Evolutionary conservation across 805 yeast species (phyloP), one percentile per base, ranked within the genome.

Genomic region (Wickerhamomyces chaumierensis): DNA sequence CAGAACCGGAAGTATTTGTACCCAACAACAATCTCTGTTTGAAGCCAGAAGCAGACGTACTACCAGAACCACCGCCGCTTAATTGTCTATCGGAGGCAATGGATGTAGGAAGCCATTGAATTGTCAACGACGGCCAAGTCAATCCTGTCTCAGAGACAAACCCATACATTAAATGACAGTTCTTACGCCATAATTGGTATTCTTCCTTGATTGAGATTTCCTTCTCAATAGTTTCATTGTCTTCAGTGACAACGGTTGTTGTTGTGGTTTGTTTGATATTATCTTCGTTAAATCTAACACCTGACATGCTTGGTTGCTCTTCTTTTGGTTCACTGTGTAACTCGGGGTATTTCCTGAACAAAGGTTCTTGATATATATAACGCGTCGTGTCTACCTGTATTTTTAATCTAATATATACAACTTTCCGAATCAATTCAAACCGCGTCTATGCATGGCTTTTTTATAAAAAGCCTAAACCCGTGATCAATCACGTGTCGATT

Each of bases 151-250:
- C 92, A 36, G 81, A 75, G 25, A 83, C 85, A 53, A 79, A 82
- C 49, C 82, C 87, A 48, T 83, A 83, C 92, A 83, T 81, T 48
- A 69, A 75, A 12, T 83, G 79, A 46, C 88, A 82, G 51, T 81
- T 83, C 51, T 81, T 75, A 42, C 84, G 69, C 94, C 94, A 83
- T 44, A 82, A 57, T 42, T 79, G 76, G 53, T 83, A 82, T 54
- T 83, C 94, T 47, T 66, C 68, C 15, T 65, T 64, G 13, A 62
- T 46, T 1, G 68, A 45, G 4, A 61, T 47, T 25, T 57, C 58
- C 36, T 48, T 46, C 20, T 54, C 55, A n/a, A 39, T 47, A 12
- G 51, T 53, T 19, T 51, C 47, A 15, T 39, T 43, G 14, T 39
- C 46, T 4, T 36, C 6, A 7, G 15, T 12, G 35, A 12, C 17